Evolutionary conservation across 345 rosid species (phyloP).

Genomic region (Populus euphratica): DNA sequence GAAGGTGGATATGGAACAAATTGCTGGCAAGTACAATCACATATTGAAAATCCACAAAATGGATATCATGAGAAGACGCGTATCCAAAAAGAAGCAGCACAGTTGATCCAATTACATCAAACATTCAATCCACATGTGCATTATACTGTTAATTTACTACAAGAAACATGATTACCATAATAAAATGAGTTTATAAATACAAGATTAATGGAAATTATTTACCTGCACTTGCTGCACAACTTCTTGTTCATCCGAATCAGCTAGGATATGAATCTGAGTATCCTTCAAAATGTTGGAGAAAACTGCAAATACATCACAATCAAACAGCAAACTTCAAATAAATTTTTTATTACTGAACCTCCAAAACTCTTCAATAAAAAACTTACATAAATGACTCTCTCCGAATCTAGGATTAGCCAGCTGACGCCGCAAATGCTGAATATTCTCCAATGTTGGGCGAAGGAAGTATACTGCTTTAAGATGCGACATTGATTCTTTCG

Average conservation of each 20-base stretch:
- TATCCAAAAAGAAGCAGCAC: not conserved
- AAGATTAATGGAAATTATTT: not conserved
- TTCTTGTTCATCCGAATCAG: conserved; percentile 98
- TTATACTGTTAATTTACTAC: not conserved
- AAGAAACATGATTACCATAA: not conserved
- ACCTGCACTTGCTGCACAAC: conserved; percentile 97
- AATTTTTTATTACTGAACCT: not conserved
- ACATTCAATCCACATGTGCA: too few relatives aligned
- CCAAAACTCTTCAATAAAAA: not conserved
- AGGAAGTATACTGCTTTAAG: conserved; percentile 88
- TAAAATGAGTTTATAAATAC: not conserved
- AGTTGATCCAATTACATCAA: not conserved
- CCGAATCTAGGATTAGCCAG: conserved; percentile 83
- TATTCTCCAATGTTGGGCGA: conserved; percentile 80
- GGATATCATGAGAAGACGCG: not conserved
- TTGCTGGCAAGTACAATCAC: not conserved
- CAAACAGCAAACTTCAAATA: not conserved
- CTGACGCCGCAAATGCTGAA: conserved; percentile 80
- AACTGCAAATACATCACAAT: conserved; percentile 41
- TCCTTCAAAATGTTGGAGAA: conserved; percentile 95
- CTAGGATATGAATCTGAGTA: conserved; percentile 92
- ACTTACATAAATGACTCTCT: conserved; percentile 81
- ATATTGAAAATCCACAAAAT: not conserved
- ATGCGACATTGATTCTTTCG: conserved; percentile 89
- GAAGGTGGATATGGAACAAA: not conserved